Evolutionary conservation across 305 asterid genomes (phyloP), one percentile per base, ranked within the genome.

Genomic region (Nicotiana rustica): DNA sequence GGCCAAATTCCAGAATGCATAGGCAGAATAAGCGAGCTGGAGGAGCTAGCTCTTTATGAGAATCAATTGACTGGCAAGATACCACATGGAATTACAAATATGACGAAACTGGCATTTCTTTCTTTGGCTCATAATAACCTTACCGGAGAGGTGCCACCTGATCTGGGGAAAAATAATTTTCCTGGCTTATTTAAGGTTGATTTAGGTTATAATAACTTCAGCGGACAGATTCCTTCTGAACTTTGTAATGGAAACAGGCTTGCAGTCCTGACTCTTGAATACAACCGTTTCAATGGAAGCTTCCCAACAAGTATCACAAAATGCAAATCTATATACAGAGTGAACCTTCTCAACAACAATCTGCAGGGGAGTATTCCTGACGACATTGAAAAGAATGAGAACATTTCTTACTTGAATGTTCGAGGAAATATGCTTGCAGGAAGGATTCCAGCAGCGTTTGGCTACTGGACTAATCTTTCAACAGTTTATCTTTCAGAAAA

Each of bases 401-500:
- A 87, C 62, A 87, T 90, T 73, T 83, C 88, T 21, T 47, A 84
- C 77, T 82, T 90, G 47, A 61, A 90, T 81, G 65, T 90, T 68
- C 33, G 76, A 57, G 82, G 87, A 75, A 90, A 88, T 83, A 75
- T 77, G 81, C 67, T 90, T 13, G 81, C 64, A 76, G 91, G 90
- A 87, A 84, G 81, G 49, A 88, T 88, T 67, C 91, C 90, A 13
- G 47, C 79, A 55, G 80, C 67, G 15, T 21, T 88, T 81, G 88
- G 90, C 61, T 79, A 83, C 68, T 88, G 92, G 92, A 84, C 85
- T 83, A 90, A 90, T 83, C 88, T 88, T 44, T 81, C 92, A 41
- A 83, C 25, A 68, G 25, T 90, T 49, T 84, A 90, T 82, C 88
- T 90, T 77, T 86, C 90, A 44, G 86, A 83, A 61, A 90, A 88